A percentile compares a stretch with the other conserved stretches of the same genome.
These are phyloP conservation scores for Heliocybe sulcata DNA, from an alignment of 1,284 basidiomycete genomes.

Conservation along the genomic window DNA sequence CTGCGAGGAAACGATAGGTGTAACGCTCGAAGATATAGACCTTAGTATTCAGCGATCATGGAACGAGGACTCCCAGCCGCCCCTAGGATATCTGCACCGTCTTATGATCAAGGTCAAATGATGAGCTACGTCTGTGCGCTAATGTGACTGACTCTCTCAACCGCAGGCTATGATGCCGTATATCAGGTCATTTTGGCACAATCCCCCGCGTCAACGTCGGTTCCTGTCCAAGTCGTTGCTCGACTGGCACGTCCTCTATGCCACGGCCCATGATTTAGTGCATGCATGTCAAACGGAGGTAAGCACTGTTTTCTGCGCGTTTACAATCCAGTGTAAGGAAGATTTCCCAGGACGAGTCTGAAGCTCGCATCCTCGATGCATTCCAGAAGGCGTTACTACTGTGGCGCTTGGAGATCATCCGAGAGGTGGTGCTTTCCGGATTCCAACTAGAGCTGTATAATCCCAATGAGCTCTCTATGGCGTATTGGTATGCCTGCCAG, in stretches of 20 bases:
- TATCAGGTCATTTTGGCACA: conserved; percentile 55
- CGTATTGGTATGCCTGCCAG: conserved; percentile 65
- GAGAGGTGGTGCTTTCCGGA: conserved; percentile 67
- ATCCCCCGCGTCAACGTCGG: conserved; percentile 59
- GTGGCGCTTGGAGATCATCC: conserved; percentile 52
- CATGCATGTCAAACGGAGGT: neutral
- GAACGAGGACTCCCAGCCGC: conserved; percentile 23
- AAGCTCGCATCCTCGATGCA: conserved; percentile 24
- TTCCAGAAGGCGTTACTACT: conserved; percentile 41
- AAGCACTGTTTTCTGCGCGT: neutral
- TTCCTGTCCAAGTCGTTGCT: conserved; percentile 53
- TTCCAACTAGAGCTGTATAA: conserved; percentile 74
- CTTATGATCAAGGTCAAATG: conserved; percentile 41
- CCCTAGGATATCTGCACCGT: conserved; percentile 42
- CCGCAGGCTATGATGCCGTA: conserved; percentile 49
- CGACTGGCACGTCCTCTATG: conserved; percentile 58
- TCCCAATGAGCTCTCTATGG: conserved; percentile 56
- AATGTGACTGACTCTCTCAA: neutral
- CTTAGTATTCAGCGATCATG: conserved; percentile 30
- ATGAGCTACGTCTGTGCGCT: neutral
- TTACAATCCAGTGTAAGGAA: neutral
- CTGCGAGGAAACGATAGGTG: conserved; percentile 54
- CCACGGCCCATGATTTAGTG: conserved; percentile 30
- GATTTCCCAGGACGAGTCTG: conserved; percentile 13
- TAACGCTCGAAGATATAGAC: conserved; percentile 38